These are phyloP conservation scores for Kodamaea fungicola DNA, from an alignment of 1,139 yeast genomes.

Conservation along the genomic window DNA sequence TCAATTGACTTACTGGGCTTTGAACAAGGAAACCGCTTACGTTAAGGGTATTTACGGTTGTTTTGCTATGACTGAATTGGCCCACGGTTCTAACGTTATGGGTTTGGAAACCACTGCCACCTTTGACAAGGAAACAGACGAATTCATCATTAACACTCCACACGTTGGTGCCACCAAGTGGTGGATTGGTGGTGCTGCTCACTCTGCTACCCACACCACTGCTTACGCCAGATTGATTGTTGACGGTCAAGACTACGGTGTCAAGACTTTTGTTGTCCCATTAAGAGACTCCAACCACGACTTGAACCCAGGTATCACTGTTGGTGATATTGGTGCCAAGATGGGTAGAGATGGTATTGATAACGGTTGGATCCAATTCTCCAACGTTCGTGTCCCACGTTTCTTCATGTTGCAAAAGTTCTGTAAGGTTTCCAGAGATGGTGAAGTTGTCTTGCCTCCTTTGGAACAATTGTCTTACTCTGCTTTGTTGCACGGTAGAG, in stretches of 20 bases:
- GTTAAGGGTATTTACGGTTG: constrained; percentile 43
- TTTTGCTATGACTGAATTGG: constrained; percentile 50
- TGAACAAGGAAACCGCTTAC: constrained; percentile 33
- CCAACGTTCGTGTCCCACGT: constrained; percentile 43
- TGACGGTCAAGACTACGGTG: constrained; percentile 45
- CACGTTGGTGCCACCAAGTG: constrained; percentile 50
- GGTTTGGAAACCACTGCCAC: constrained; percentile 49
- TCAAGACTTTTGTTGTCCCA: constrained; percentile 48
- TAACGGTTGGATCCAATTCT: constrained; percentile 50
- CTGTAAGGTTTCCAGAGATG: constrained; percentile 40
- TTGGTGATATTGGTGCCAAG: constrained; percentile 49
- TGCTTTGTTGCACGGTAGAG: constrained; percentile 46
- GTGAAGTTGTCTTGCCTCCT: constrained; percentile 43
- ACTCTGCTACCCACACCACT: constrained; percentile 44
- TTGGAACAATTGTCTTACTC: constrained; percentile 47
- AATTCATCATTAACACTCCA: constrained; percentile 45
- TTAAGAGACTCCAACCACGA: constrained; percentile 45
- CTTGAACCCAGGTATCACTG: constrained; percentile 40
- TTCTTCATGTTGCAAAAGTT: constrained; percentile 48
- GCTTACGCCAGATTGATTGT: constrained; percentile 45
- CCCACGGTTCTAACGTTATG: constrained; percentile 47
- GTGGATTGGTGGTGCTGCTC: constrained; percentile 55
- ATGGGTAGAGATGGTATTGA: constrained; percentile 52
- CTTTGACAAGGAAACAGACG: constrained; percentile 37
- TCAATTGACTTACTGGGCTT: constrained; percentile 41